phyloP scores from a whole-genome alignment of 805 yeast genomes.

The Ogataea paraovalis region DNA sequence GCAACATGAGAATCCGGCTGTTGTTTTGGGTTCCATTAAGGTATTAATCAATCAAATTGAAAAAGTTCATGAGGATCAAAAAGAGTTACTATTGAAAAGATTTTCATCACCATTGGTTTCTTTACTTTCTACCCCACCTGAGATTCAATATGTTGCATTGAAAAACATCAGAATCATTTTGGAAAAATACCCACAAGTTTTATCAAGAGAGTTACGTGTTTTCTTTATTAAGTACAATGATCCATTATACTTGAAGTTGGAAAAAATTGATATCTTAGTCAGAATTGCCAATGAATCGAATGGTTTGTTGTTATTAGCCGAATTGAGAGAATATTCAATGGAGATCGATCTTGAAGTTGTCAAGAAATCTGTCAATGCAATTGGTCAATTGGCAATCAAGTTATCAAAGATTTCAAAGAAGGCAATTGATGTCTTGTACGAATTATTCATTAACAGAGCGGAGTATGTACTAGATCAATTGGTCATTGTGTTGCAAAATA shows the following conservation, averaged over 20 bases:
- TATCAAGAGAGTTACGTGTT: conserved; percentile 77
- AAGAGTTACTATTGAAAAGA: conserved; percentile 55
- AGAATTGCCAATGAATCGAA: conserved; percentile 62
- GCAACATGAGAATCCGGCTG: conserved; percentile 96
- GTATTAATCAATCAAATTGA: conserved; percentile 70
- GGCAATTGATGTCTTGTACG: conserved; percentile 57
- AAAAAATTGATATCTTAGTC: conserved; percentile 70
- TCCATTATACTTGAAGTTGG: conserved; percentile 73
- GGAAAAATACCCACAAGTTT: conserved; percentile 79
- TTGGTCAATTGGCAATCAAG: conserved; percentile 71
- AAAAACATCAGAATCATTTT: conserved; percentile 86
- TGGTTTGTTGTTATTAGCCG: conserved; percentile 56
- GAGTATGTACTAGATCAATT: conserved; percentile 60
- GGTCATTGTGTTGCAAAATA: conserved; percentile 56
- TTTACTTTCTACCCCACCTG: conserved; percentile 82
- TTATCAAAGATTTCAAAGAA: conserved; percentile 48
- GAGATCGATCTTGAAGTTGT: conserved; percentile 83
- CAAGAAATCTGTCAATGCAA: conserved; percentile 56
- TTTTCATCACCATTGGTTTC: conserved; percentile 85
- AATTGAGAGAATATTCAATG: conserved; percentile 75
- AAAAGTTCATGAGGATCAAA: conserved; percentile 34
- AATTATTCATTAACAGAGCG: conserved; percentile 57
- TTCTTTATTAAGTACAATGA: conserved; percentile 87
- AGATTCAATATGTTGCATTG: conserved; percentile 89
- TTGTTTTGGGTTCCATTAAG: conserved; percentile 80